phyloP scores from a whole-genome alignment of 208 protist genomes.

The Acanthamoeba triangularis region DNA sequence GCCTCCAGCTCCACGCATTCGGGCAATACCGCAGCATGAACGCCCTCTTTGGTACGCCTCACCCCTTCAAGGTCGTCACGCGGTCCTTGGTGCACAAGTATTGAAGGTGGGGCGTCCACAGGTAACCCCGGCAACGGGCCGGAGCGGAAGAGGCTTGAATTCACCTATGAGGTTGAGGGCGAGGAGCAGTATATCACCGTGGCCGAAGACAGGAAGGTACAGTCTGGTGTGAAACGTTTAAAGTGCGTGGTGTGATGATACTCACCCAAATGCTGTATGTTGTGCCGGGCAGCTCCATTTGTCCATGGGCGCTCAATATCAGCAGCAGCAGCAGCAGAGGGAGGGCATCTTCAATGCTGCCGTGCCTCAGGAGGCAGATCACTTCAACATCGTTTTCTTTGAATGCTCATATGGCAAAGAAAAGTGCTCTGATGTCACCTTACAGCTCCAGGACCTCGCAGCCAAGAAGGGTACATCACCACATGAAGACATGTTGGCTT shows the following conservation, averaged over 20 bases:
- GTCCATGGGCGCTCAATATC: not conserved
- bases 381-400: not conserved
- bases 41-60: not conserved
- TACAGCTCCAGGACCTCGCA: not conserved
- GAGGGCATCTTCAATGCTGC: too few relatives aligned
- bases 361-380: not conserved
- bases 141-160: not conserved
- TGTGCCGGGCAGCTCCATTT: not conserved
- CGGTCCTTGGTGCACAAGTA: too few relatives aligned
- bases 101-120: not conserved
- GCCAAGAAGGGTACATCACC: not conserved
- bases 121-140: not conserved
- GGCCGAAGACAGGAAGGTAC: constrained; percentile 5
- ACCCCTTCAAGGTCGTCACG: too few relatives aligned
- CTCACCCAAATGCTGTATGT: too few relatives aligned
- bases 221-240: too few relatives aligned
- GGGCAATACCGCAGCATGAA: not conserved
- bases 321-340: not conserved
- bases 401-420: not conserved
- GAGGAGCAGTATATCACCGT: not conserved
- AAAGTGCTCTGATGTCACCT: not conserved
- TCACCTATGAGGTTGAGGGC: constrained; percentile 12
- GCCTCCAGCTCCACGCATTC: not conserved
- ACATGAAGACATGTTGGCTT: not conserved
- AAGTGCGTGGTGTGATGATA: too few relatives aligned